Conservation (phyloP, 2,329 filamentous ascomycete genomes). For the Orbilia brochopaga region DNA sequence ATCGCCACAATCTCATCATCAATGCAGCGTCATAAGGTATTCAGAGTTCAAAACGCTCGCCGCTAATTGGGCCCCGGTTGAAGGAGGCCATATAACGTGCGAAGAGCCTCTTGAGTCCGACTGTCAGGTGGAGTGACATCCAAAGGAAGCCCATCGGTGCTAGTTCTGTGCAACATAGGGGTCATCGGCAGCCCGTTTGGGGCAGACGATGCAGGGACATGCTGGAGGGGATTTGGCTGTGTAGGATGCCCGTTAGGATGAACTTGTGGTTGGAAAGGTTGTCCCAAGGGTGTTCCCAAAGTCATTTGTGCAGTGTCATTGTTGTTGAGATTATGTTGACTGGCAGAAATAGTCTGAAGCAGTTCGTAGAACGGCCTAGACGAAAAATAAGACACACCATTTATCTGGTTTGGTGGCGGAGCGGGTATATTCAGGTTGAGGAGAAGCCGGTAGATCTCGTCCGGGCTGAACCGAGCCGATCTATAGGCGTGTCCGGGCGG, state of each 20-base stretch:
- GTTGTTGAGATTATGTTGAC: conserved; percentile 17
- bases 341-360: conserved; percentile 38
- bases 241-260: conserved; percentile 7
- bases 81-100: conserved; percentile 18
- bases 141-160: background rate
- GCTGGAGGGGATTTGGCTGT: background rate
- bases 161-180: background rate
- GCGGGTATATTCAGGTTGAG: conserved; percentile 70
- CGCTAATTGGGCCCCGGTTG: conserved; percentile 15
- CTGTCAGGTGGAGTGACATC: conserved; percentile 15
- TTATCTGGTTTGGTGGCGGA: conserved; percentile 34
- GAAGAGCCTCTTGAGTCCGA: conserved; percentile 20
- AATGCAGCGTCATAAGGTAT: background rate
- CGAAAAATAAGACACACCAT: conserved; percentile 50
- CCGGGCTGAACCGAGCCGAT: conserved; percentile 71
- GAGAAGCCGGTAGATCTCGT: conserved; percentile 75
- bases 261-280: conserved; percentile 31
- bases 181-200: background rate
- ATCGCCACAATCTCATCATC: background rate
- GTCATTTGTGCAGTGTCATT: background rate
- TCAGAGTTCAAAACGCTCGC: background rate
- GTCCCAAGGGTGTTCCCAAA: background rate
- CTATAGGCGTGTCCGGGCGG: conserved; percentile 76
- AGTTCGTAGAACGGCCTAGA: conserved; percentile 34
- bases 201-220: background rate